Conservation (phyloP, 129 eudicot genomes). For the Pseudognaphalium luteoalbum region DNA sequence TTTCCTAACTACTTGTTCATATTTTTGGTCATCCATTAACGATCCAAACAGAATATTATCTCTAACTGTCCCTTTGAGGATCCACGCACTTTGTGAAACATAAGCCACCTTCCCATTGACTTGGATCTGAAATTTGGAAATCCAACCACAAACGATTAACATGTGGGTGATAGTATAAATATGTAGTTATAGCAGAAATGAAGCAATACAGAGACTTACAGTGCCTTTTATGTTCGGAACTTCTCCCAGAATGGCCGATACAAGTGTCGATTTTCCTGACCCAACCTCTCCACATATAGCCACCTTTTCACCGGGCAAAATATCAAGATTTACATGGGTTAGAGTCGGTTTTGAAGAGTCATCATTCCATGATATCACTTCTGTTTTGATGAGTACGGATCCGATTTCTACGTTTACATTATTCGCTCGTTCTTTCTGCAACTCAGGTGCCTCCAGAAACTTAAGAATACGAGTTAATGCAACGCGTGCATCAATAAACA, state of each 20-base stretch:
- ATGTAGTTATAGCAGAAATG: neutral
- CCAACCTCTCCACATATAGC: constrained; percentile 83
- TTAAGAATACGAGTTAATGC: constrained; percentile 47
- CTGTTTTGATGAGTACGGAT: constrained; percentile 30
- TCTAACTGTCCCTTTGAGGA: constrained; percentile 65
- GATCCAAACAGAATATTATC: constrained; percentile 78
- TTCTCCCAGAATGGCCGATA: constrained; percentile 70
- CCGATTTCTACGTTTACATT: neutral
- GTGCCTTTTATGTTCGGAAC: constrained; percentile 56
- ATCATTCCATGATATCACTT: constrained; percentile 52
- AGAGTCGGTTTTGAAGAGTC: constrained; percentile 41
- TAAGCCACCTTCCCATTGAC: constrained; percentile 65
- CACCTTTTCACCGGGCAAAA: constrained; percentile 51
- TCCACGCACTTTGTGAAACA: constrained; percentile 85
- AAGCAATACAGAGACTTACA: constrained; percentile 34
- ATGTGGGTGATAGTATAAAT: neutral
- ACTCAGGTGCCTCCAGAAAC: constrained; percentile 70
- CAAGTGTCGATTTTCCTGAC: constrained; percentile 11
- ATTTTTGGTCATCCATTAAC: constrained; percentile 44
- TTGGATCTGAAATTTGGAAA: constrained; percentile 42
- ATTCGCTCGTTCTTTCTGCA: constrained; percentile 31
- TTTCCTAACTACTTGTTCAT: constrained; percentile 46
- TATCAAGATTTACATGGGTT: constrained; percentile 28
- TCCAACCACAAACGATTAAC: neutral
- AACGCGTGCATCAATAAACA: constrained; percentile 52